Conservation (phyloP, 2,329 filamentous ascomycete species). For the Scedosporium boydii region DNA sequence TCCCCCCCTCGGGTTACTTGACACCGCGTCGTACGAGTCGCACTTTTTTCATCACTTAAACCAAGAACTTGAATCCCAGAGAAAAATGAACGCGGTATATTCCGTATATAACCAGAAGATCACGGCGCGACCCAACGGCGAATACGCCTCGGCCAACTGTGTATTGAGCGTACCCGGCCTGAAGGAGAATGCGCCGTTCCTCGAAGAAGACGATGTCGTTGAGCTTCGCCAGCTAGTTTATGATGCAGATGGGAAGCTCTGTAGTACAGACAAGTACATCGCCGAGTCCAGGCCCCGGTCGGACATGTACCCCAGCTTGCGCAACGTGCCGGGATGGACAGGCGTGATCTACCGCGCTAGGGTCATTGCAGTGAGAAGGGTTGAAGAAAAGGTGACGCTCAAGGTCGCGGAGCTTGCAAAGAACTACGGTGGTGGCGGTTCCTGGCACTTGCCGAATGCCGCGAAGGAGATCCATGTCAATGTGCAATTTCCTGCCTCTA, state of each 20-base stretch:
- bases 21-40: background rate
- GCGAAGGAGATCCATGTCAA: background rate
- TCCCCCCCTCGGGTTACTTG: background rate
- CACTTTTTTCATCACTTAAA: background rate
- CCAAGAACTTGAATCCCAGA: background rate
- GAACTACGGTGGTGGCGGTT: background rate
- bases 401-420: background rate
- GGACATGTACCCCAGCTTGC: background rate
- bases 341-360: conserved; percentile 2
- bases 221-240: conserved; percentile 4
- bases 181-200: background rate
- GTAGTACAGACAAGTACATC: background rate
- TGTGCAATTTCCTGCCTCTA: background rate
- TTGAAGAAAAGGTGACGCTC: background rate
- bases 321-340: conserved; percentile 1
- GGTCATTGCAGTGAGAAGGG: background rate
- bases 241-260: background rate
- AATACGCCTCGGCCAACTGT: background rate
- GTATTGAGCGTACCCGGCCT: background rate
- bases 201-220: conserved; percentile 3
- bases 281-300: background rate
- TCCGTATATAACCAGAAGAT: background rate
- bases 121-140: background rate
- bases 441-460: background rate
- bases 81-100: background rate